A percentile compares a stretch with the other conserved stretches of the same genome.
Evolutionary conservation across 2,329 filamentous ascomycete species (phyloP).

Genomic region (Botrytis byssoidea): DNA sequence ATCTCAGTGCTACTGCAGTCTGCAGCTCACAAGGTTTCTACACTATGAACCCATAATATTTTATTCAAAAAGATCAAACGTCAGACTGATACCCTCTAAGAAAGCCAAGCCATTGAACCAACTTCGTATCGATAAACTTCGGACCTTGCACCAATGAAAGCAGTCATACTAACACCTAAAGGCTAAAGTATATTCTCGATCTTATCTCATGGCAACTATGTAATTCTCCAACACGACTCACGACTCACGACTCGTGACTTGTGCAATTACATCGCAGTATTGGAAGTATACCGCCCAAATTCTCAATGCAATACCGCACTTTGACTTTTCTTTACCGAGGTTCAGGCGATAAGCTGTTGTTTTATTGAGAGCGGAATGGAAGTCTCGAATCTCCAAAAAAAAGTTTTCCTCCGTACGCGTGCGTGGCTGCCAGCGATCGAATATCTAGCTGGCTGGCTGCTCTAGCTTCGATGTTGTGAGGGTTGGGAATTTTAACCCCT

Average conservation of each 20-base stretch:
- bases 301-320: not conserved
- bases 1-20: not conserved
- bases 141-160: not conserved
- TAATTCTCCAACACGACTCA: not conserved
- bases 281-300: not conserved
- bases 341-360: conserved; percentile 8
- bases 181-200: not conserved
- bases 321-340: conserved; percentile 5
- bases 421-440: conserved; percentile 19
- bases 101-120: not conserved
- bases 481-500: conserved; percentile 8
- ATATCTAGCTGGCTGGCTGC: conserved; percentile 2
- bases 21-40: not conserved
- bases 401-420: conserved; percentile 4
- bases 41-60: not conserved
- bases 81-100: not conserved
- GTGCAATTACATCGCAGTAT: not conserved
- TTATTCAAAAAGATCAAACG: not conserved
- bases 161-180: not conserved
- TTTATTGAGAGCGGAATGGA: not conserved
- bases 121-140: not conserved
- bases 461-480: not conserved
- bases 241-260: not conserved
- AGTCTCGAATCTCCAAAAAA: conserved; percentile 8
- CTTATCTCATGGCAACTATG: not conserved